These are phyloP conservation scores for Colletotrichum chlorophyti DNA, from an alignment of 2,329 filamentous ascomycete species.

Conservation along the genomic window DNA sequence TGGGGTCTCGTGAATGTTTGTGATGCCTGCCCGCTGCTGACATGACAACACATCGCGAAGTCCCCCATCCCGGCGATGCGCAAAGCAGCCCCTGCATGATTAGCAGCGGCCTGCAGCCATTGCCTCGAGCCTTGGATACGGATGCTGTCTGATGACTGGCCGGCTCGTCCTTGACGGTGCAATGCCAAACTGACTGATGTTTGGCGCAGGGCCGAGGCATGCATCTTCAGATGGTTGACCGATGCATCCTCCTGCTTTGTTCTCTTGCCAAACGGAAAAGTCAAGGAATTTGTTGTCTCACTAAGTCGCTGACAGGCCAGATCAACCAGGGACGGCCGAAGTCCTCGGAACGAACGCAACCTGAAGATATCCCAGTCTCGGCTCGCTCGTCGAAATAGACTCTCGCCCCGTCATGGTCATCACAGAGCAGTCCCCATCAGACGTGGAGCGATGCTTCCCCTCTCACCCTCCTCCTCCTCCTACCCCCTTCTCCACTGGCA, in stretches of 20 bases:
- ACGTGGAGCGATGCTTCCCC: conserved; percentile 2
- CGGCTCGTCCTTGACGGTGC: background rate
- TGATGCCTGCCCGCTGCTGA: background rate
- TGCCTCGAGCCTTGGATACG: background rate
- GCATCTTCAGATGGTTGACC: conserved; percentile 17
- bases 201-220: conserved; percentile 20
- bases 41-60: background rate
- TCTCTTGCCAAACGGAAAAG: background rate
- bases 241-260: conserved; percentile 11
- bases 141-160: background rate
- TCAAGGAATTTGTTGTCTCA: too few relatives aligned
- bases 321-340: too few relatives aligned
- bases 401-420: conserved; percentile 4
- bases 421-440: conserved; percentile 6
- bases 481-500: conserved; percentile 19
- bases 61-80: background rate
- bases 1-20: background rate
- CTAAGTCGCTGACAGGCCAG: too few relatives aligned
- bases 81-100: conserved; percentile 16
- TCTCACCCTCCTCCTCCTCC: too few relatives aligned
- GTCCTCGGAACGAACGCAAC: conserved; percentile 1
- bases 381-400: conserved; percentile 6
- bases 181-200: background rate
- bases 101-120: conserved; percentile 5
- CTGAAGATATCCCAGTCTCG: background rate